Evolutionary conservation across 2,329 filamentous ascomycete species (phyloP).

Genomic region (Fusarium sp.): DNA sequence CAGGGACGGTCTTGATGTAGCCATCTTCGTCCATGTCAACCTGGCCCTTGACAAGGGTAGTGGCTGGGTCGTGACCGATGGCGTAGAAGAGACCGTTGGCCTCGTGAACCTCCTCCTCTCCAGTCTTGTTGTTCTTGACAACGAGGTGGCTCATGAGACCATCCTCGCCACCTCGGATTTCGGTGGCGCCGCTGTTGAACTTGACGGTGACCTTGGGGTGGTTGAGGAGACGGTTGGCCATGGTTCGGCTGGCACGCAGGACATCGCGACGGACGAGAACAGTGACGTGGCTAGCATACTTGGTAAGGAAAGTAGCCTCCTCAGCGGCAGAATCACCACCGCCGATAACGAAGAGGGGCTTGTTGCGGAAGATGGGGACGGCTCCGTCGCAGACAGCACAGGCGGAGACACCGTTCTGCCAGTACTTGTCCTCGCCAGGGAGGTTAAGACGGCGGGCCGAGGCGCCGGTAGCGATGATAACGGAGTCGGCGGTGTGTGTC

Average conservation of each 20-base stretch:
- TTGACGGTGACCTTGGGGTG: constrained; percentile 91
- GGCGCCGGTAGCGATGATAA: constrained; percentile 96
- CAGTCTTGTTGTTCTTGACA: constrained; percentile 80
- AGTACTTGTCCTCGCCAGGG: constrained; percentile 91
- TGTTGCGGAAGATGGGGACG: constrained; percentile 96
- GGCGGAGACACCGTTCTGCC: constrained; percentile 95
- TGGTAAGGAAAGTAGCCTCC: constrained; percentile 96
- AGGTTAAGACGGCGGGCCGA: constrained; percentile 87
- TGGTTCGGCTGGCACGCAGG: constrained; percentile 88
- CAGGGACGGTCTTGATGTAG: constrained; percentile 89
- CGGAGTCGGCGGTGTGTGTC: constrained; percentile 86
- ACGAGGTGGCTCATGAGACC: constrained; percentile 89
- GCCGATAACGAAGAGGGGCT: constrained; percentile 94
- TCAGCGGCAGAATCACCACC: constrained; percentile 97
- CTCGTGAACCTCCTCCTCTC: constrained; percentile 81
- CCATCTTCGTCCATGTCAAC: constrained; percentile 88
- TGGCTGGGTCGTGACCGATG: constrained; percentile 95
- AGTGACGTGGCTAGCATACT: constrained; percentile 95
- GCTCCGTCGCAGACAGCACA: constrained; percentile 98
- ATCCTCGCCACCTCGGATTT: constrained; percentile 86
- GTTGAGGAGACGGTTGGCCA: constrained; percentile 83
- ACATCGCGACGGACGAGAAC: constrained; percentile 90
- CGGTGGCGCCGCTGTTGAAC: constrained; percentile 83
- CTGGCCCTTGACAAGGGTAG: constrained; percentile 88
- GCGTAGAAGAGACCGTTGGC: constrained; percentile 97